Conservation (phyloP, 1,284 basidiomycete species). For the Moesziomyces globuligerus region DNA sequence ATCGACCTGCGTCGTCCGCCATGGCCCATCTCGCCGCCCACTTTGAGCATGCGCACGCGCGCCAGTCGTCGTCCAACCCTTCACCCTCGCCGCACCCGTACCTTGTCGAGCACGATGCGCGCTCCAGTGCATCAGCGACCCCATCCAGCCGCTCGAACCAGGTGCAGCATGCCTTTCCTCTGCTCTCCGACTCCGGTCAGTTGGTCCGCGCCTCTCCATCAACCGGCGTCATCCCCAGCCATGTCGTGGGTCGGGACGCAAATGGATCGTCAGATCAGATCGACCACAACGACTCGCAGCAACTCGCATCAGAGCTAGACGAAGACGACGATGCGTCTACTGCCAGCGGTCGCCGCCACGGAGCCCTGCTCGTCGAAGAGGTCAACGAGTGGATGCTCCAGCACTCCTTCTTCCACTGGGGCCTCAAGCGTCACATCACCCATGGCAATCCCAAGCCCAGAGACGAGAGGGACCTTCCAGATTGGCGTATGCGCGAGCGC, state of each 20-base stretch:
- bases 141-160: constrained; percentile 15
- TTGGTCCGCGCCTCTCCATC: constrained; percentile 15
- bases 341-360: constrained; percentile 61
- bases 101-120: constrained; percentile 8
- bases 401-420: constrained; percentile 65
- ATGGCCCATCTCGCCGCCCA: constrained; percentile 44
- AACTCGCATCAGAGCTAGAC: constrained; percentile 33
- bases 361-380: constrained; percentile 61
- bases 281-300: constrained; percentile 31
- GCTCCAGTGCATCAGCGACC: constrained; percentile 1
- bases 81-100: constrained; percentile 26
- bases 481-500: constrained; percentile 80
- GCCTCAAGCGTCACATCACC: constrained; percentile 80
- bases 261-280: constrained; percentile 13
- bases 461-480: constrained; percentile 74
- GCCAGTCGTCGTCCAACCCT: constrained; percentile 10
- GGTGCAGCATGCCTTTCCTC: constrained; percentile 18
- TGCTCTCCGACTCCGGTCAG: constrained; percentile 16
- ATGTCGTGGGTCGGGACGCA: constrained; percentile 7
- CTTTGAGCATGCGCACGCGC: constrained; percentile 31
- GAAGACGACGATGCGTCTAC: constrained; percentile 58
- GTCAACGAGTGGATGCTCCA: constrained; percentile 63
- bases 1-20: background rate
- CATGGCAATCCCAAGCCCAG: constrained; percentile 82
- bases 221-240: constrained; percentile 4